These are phyloP conservation scores for Nemania sp. DNA, from an alignment of 2,329 filamentous ascomycete genomes.

Conservation along the genomic window DNA sequence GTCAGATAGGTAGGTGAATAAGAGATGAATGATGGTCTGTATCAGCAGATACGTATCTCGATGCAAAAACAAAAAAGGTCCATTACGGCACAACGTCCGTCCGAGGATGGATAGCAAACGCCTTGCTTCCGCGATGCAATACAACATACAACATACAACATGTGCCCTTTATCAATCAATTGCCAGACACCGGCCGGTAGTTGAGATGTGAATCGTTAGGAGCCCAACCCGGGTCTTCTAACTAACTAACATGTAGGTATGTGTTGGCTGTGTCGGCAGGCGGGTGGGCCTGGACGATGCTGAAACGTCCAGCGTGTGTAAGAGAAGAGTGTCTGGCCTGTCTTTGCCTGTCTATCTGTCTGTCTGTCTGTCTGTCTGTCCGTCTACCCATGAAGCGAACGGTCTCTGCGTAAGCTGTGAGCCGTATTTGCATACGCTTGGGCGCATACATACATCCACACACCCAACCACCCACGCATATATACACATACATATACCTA, in stretches of 20 bases:
- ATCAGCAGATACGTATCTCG: conserved; percentile 24
- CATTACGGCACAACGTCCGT: background rate
- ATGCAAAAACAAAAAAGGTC: background rate
- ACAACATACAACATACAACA: background rate
- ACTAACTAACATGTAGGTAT: conserved; percentile 14
- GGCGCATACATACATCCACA: conserved; percentile 18
- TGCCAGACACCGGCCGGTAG: background rate
- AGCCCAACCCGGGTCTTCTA: background rate
- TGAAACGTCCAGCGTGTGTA: conserved; percentile 24
- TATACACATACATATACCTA: too few species aligned
- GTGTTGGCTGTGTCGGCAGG: too few species aligned
- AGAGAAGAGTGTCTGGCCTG: conserved; percentile 13
- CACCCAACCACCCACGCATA: too few species aligned
- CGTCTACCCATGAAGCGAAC: background rate
- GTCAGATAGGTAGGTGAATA: background rate
- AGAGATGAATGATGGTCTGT: too few species aligned
- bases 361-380: too few species aligned
- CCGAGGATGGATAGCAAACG: background rate
- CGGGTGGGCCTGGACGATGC: conserved; percentile 8
- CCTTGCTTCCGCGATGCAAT: background rate
- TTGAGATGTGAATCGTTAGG: conserved; percentile 8
- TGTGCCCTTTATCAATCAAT: background rate
- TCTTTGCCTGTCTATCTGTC: background rate
- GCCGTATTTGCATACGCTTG: conserved; percentile 33
- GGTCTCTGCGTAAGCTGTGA: conserved; percentile 31